phyloP scores from a whole-genome alignment of 306 rosid genomes.

The Potentilla sterilis region DNA sequence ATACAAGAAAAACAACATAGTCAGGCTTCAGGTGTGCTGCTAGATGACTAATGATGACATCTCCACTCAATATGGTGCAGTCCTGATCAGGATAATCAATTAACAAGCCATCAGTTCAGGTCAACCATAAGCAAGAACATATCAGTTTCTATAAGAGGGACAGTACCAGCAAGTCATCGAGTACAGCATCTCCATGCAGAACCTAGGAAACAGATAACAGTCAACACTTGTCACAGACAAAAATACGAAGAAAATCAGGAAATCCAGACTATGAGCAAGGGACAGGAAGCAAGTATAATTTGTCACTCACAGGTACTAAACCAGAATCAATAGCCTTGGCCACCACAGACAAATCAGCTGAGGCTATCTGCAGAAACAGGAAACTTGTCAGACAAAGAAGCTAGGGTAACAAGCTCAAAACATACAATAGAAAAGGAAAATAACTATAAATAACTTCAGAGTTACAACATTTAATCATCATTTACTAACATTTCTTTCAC shows the following conservation, averaged over 20 bases:
- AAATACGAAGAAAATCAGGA: not conserved
- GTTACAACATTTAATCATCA: conserved; percentile 19
- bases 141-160: conserved; percentile 22
- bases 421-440: conserved; percentile 12
- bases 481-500: conserved; percentile 58
- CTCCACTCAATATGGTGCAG: conserved; percentile 92
- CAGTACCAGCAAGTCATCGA: conserved; percentile 68
- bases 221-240: not conserved
- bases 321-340: conserved; percentile 73
- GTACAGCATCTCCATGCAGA: conserved; percentile 93
- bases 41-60: conserved; percentile 83
- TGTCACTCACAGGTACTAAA: conserved; percentile 67
- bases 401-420: not conserved
- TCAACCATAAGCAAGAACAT: conserved; percentile 3
- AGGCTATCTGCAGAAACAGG: conserved; percentile 52
- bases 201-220: conserved; percentile 46
- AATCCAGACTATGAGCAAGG: not conserved
- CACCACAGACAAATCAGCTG: conserved; percentile 66
- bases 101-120: not conserved
- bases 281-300: conserved; percentile 11
- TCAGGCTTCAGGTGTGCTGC: conserved; percentile 70
- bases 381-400: conserved; percentile 21
- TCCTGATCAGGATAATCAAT: conserved; percentile 45
- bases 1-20: conserved; percentile 66
- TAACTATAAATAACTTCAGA: not conserved